phyloP scores from a whole-genome alignment of 2,329 filamentous ascomycete genomes.

The Lachnellula cervina region DNA sequence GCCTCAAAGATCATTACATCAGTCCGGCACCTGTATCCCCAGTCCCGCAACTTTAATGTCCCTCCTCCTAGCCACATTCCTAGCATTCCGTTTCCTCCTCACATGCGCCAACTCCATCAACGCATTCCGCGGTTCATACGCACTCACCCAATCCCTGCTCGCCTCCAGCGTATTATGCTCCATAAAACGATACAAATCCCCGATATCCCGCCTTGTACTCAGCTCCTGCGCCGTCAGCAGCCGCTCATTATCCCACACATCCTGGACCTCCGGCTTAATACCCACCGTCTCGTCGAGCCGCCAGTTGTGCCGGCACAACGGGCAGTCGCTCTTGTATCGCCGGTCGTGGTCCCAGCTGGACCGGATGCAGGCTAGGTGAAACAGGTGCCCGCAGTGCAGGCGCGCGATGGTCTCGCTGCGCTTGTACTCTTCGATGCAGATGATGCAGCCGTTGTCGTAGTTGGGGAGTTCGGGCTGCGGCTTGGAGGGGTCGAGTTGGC shows the following conservation, averaged over 20 bases:
- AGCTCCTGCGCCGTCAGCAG: neutral
- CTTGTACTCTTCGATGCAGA: conserved; percentile 7
- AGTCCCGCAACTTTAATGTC: neutral
- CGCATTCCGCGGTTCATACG: neutral
- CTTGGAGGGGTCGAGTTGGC: neutral
- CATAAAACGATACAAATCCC: neutral
- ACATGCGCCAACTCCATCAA: neutral
- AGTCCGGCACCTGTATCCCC: neutral
- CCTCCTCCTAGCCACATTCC: neutral
- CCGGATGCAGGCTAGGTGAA: conserved; percentile 12
- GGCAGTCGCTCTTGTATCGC: conserved; percentile 1
- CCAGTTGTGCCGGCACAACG: conserved; percentile 3
- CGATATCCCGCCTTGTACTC: neutral
- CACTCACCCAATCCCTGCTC: neutral
- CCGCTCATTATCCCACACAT: conserved; percentile 12
- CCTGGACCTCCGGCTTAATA: conserved; percentile 8
- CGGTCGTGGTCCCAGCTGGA: conserved; percentile 2
- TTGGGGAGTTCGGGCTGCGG: neutral
- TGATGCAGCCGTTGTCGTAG: conserved; percentile 3
- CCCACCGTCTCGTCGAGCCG: conserved; percentile 2
- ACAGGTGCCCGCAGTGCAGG: conserved; percentile 17
- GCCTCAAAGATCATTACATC: too few relatives aligned
- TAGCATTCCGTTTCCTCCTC: neutral
- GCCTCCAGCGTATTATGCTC: neutral
- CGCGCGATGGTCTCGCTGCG: neutral